A percentile compares a stretch with the other conserved stretches of the same genome.
These are phyloP conservation scores for Cercospora sp. DNA, from an alignment of 2,329 filamentous ascomycete species.

Conservation along the genomic window DNA sequence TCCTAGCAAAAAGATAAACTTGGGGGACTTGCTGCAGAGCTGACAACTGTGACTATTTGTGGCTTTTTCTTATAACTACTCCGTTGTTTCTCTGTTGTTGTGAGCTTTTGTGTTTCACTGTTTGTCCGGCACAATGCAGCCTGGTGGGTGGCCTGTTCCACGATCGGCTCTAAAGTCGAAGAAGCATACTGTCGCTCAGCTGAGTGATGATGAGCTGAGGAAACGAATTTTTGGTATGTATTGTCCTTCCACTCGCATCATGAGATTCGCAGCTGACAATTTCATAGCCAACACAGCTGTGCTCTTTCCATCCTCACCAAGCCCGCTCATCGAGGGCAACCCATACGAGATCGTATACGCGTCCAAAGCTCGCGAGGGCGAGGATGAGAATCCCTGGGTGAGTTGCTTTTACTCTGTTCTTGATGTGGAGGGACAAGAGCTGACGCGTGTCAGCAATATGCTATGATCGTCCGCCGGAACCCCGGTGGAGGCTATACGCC, in stretches of 20 bases:
- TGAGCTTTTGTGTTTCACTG: background rate
- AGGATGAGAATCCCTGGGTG: conserved; percentile 17
- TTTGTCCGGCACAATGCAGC: background rate
- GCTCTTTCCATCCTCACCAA: conserved; percentile 24
- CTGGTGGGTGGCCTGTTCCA: conserved; percentile 12
- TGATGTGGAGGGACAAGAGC: no score
- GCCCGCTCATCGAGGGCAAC: no score
- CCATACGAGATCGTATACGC: conserved; percentile 21
- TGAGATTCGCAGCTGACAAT: no score
- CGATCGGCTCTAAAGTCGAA: conserved; percentile 1
- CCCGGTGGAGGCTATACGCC: conserved; percentile 16
- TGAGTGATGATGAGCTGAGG: conserved; percentile 24
- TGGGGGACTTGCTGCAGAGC: background rate
- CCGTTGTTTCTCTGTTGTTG: background rate
- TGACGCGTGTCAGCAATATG: conserved; percentile 21
- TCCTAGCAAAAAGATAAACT: background rate
- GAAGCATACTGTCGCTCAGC: conserved; percentile 17
- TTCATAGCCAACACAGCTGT: conserved; percentile 24
- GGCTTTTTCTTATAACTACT: background rate
- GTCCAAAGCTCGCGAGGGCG: conserved; percentile 10
- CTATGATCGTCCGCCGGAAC: conserved; percentile 22
- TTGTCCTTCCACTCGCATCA: no score
- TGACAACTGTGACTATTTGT: background rate
- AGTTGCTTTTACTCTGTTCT: no score
- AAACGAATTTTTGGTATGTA: conserved; percentile 23